Evolutionary conservation across 768 basidiomycete genomes (phyloP).

Genomic region (Hypholoma sublateritium): DNA sequence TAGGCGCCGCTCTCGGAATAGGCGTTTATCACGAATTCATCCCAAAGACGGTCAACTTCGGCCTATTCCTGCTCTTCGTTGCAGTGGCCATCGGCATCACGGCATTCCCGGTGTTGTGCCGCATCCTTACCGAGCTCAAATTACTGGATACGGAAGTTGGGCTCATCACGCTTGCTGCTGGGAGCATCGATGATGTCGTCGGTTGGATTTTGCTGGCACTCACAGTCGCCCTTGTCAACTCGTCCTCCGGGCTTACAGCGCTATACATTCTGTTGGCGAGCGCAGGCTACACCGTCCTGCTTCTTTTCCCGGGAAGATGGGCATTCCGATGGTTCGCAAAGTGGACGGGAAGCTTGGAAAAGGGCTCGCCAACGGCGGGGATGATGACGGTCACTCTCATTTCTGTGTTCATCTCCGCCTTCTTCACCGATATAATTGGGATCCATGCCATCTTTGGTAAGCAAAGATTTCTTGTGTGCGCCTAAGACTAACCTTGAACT

Average conservation of each 20-base stretch:
- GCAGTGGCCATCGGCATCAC: constrained; percentile 83
- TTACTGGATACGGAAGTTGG: constrained; percentile 84
- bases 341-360: constrained; percentile 70
- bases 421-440: constrained; percentile 86
- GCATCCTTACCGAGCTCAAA: constrained; percentile 81
- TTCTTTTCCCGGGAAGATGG: constrained; percentile 64
- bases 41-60: constrained; percentile 56
- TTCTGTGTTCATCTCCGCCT: constrained; percentile 70
- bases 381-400: constrained; percentile 83
- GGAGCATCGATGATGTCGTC: constrained; percentile 73
- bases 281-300: constrained; percentile 63
- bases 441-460: constrained; percentile 67
- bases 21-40: constrained; percentile 75
- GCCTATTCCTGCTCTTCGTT: constrained; percentile 83
- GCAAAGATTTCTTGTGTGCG: constrained; percentile 1
- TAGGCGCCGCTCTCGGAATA: constrained; percentile 73
- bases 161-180: constrained; percentile 76
- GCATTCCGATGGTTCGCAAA: constrained; percentile 66
- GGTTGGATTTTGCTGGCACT: constrained; percentile 86
- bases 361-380: constrained; percentile 64
- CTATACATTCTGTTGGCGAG: constrained; percentile 74
- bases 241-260: constrained; percentile 69
- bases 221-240: constrained; percentile 82
- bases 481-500: neutral
- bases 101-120: constrained; percentile 78